phyloP scores from a whole-genome alignment of 1,284 basidiomycete species.

The Ustilago hordei region DNA sequence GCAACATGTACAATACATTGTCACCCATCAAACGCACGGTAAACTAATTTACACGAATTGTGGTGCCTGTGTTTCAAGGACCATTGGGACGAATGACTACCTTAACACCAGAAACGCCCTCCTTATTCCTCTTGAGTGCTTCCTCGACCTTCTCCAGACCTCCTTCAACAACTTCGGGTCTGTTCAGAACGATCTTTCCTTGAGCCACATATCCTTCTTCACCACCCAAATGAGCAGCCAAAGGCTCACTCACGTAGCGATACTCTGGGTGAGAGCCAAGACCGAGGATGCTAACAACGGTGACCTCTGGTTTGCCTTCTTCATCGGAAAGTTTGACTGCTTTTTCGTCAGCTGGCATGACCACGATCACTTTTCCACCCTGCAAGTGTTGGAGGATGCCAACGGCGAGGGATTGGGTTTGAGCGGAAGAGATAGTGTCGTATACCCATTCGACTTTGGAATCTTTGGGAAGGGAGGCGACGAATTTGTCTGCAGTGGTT shows the following conservation, averaged over 20 bases:
- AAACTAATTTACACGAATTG: not conserved
- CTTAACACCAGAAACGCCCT: slow-evolving; percentile 56
- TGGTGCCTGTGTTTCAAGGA: slow-evolving; percentile 2
- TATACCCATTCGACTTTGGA: slow-evolving; percentile 31
- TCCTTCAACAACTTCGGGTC: slow-evolving; percentile 41
- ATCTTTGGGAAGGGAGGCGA: slow-evolving; percentile 13
- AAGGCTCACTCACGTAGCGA: slow-evolving; percentile 32
- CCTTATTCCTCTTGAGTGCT: slow-evolving; percentile 50
- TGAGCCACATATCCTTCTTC: slow-evolving; percentile 51
- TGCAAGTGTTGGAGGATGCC: slow-evolving; percentile 43
- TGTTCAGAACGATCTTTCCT: slow-evolving; percentile 45
- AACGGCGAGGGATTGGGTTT: slow-evolving; percentile 45
- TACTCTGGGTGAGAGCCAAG: slow-evolving; percentile 32
- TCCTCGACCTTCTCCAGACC: slow-evolving; percentile 45
- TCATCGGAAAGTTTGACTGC: slow-evolving; percentile 1
- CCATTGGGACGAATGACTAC: slow-evolving; percentile 49
- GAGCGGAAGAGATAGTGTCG: slow-evolving; percentile 51
- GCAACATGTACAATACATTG: not conserved
- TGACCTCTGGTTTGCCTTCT: slow-evolving; percentile 3
- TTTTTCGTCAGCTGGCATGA: slow-evolving; percentile 31
- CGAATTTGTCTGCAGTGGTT: slow-evolving; percentile 26
- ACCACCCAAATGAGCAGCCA: slow-evolving; percentile 46
- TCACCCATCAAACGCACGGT: not conserved
- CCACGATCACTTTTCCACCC: slow-evolving; percentile 37
- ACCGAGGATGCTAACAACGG: slow-evolving; percentile 27